These are phyloP conservation scores for Botrytis cinerea DNA, from an alignment of 2,329 filamentous ascomycete species.

Conservation along the genomic window DNA sequence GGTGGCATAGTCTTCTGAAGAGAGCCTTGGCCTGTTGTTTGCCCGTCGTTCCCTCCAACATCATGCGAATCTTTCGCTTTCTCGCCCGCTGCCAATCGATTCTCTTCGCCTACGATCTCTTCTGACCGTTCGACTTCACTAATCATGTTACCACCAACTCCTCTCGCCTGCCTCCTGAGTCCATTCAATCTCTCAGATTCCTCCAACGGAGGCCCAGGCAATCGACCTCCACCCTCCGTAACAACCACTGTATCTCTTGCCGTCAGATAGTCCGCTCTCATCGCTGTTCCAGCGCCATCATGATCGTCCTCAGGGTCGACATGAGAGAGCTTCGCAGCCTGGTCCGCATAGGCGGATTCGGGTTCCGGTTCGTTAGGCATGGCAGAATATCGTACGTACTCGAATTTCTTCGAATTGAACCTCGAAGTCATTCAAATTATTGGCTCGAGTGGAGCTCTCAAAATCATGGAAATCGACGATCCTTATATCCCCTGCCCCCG, in stretches of 20 bases:
- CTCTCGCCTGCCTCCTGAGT: conserved; percentile 53
- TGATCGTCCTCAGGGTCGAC: conserved; percentile 37
- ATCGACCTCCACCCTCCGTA: conserved; percentile 64
- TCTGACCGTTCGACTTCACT: conserved; percentile 43
- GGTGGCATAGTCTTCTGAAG: conserved; percentile 57
- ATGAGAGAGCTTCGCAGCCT: conserved; percentile 60
- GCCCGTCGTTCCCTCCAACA: conserved; percentile 35
- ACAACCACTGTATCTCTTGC: conserved; percentile 71
- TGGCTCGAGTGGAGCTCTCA: conserved; percentile 1
- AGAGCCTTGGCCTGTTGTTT: conserved; percentile 51
- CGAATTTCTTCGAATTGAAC: conserved; percentile 14
- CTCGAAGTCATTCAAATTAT: conserved; percentile 19
- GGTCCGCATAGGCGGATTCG: conserved; percentile 52
- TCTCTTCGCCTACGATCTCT: conserved; percentile 39
- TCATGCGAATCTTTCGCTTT: conserved; percentile 19
- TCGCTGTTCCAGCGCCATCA: conserved; percentile 48
- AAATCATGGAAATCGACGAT: conserved; percentile 16
- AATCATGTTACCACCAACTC: conserved; percentile 33
- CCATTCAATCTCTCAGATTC: conserved; percentile 72
- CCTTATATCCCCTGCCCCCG: conserved; percentile 1
- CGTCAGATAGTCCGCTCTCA: conserved; percentile 66
- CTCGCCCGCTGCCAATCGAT: conserved; percentile 18
- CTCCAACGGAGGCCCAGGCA: conserved; percentile 68
- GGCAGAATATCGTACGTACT: conserved; percentile 21
- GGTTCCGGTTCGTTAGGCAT: conserved; percentile 10